These are phyloP conservation scores for Suhomyces anneliseae DNA, from an alignment of 1,139 yeast species.

Conservation along the genomic window DNA sequence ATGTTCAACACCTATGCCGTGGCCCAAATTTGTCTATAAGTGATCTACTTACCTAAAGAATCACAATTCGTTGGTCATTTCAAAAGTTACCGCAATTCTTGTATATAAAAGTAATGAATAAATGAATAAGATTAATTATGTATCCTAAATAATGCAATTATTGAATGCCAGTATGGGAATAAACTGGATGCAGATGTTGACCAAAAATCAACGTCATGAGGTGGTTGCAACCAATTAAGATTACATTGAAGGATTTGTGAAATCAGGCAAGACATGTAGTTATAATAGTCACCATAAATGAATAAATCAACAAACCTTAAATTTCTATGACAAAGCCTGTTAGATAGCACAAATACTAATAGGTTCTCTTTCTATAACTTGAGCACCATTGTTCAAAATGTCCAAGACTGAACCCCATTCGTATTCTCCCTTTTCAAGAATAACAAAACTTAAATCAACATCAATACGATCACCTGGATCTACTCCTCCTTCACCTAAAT, in stretches of 20 bases:
- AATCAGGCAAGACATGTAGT: too few relatives aligned
- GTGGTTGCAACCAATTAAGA: too few relatives aligned
- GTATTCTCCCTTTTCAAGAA: slow-evolving; percentile 70
- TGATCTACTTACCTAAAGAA: too few relatives aligned
- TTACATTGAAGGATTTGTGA: too few relatives aligned
- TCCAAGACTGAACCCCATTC: slow-evolving; percentile 80
- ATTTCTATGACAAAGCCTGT: too few relatives aligned
- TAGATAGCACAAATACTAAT: slow-evolving; percentile 12
- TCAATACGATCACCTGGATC: slow-evolving; percentile 41
- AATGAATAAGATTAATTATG: neutral
- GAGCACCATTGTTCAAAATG: slow-evolving; percentile 25
- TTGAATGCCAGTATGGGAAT: neutral
- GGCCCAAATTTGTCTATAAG: too few relatives aligned
- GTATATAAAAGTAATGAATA: slow-evolving; percentile 11
- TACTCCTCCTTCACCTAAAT: slow-evolving; percentile 38
- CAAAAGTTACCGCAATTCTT: slow-evolving; percentile 10
- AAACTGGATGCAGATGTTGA: slow-evolving; percentile 1
- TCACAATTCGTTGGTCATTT: too few relatives aligned
- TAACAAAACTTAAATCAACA: slow-evolving; percentile 54
- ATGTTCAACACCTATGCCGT: too few relatives aligned
- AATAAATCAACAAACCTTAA: too few relatives aligned
- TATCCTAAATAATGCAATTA: slow-evolving; percentile 7
- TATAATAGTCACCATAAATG: too few relatives aligned
- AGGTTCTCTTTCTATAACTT: slow-evolving; percentile 35
- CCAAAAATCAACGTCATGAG: slow-evolving; percentile 28